A percentile compares a stretch with the other conserved stretches of the same genome.
phyloP scores from a whole-genome alignment of 345 rosid genomes.

The Clarkia xantiana region DNA sequence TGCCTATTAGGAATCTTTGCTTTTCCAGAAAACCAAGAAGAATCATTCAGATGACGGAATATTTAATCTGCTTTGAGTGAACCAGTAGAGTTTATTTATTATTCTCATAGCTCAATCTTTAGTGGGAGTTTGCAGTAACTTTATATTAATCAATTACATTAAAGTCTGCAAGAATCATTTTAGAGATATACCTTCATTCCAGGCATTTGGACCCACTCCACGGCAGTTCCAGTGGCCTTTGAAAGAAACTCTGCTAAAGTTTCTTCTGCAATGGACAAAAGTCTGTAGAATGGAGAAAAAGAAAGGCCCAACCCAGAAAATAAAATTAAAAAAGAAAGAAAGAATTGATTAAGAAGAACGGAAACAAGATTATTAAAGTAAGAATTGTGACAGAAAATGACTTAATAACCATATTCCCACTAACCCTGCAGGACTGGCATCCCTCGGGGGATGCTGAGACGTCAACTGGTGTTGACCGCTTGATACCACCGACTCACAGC shows the following conservation, averaged over 20 bases:
- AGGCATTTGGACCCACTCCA: constrained; percentile 99
- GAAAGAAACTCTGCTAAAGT: constrained; percentile 99
- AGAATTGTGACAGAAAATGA: constrained; percentile 35
- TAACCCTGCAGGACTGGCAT: constrained; percentile 99
- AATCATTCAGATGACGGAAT: too few relatives aligned
- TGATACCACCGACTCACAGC: constrained; percentile 98
- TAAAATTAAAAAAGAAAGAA: constrained; percentile 10
- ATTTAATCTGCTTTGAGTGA: too few relatives aligned
- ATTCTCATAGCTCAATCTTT: not conserved
- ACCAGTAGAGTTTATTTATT: not conserved
- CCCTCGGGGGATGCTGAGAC: constrained; percentile 95
- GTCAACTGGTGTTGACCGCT: constrained; percentile 95
- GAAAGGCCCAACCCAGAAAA: not conserved
- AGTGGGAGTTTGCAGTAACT: not conserved
- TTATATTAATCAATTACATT: too few relatives aligned
- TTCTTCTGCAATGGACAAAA: constrained; percentile 99
- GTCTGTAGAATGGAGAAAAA: constrained; percentile 31
- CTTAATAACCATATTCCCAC: constrained; percentile 30
- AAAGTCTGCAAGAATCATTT: constrained; percentile 6
- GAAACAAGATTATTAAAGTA: constrained; percentile 8
- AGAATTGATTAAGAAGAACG: constrained; percentile 9
- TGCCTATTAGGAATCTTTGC: not conserved
- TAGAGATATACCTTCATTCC: constrained; percentile 85
- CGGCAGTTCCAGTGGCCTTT: constrained; percentile 99
- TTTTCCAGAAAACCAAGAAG: not conserved